phyloP scores from a whole-genome alignment of 1,139 yeast species.

The Scheffersomyces lignicola region DNA sequence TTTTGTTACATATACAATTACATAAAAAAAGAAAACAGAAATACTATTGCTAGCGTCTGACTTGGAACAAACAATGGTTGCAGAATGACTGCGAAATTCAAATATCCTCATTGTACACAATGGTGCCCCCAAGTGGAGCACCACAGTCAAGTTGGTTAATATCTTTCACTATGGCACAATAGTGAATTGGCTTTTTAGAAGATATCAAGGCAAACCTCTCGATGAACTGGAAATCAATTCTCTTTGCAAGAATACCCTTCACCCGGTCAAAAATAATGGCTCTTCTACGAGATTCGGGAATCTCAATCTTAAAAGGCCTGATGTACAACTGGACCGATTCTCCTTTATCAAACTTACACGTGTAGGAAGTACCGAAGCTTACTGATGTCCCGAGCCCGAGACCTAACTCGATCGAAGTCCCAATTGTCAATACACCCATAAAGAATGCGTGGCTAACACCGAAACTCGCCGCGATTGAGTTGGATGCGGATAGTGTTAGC shows the following conservation, averaged over 20 bases:
- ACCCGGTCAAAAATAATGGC: background rate
- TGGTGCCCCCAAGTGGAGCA: background rate
- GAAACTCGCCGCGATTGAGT: background rate
- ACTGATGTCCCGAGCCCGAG: background rate
- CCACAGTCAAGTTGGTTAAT: background rate
- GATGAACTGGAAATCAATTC: background rate
- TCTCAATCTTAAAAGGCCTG: slow-evolving; percentile 1
- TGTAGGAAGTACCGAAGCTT: background rate
- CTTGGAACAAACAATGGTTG: too few species aligned
- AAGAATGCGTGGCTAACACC: background rate
- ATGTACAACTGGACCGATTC: slow-evolving; percentile 5
- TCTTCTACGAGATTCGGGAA: background rate
- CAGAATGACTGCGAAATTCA: too few species aligned
- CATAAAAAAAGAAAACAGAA: too few species aligned
- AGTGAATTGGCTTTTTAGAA: background rate
- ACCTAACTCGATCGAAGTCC: background rate
- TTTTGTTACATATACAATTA: too few species aligned
- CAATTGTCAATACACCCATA: too few species aligned
- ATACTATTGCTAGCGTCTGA: too few species aligned
- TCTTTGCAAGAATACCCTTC: background rate
- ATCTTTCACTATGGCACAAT: background rate
- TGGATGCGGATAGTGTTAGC: background rate
- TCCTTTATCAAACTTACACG: slow-evolving; percentile 4
- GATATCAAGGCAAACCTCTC: background rate
- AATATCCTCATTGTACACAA: too few species aligned